Evolutionary conservation across 1,284 basidiomycete genomes (phyloP).

Genomic region (Rhodotorula mucilaginosa): DNA sequence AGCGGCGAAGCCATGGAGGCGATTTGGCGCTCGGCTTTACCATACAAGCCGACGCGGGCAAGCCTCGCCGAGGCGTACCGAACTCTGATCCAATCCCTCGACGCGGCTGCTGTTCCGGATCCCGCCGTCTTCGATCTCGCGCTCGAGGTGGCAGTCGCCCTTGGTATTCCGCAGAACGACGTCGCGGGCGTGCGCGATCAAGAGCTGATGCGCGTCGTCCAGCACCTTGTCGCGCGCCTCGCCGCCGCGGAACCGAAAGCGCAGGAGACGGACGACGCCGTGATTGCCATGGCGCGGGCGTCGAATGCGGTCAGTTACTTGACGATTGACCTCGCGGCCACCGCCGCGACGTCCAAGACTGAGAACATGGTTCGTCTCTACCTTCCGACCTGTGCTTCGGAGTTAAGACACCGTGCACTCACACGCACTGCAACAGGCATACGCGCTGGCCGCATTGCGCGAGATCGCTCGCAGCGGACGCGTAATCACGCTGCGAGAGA

Average conservation of each 20-base stretch:
- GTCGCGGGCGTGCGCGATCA: not conserved
- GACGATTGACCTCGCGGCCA: constrained; percentile 26
- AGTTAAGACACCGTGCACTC: no score
- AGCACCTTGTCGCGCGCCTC: constrained; percentile 22
- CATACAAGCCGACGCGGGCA: constrained; percentile 15
- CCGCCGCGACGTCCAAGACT: constrained; percentile 11
- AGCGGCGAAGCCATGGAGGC: constrained; percentile 51
- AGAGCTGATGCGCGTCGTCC: constrained; percentile 10
- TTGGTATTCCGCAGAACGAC: not conserved
- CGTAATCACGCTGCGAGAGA: constrained; percentile 19
- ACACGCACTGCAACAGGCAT: no score
- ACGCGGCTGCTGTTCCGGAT: not conserved
- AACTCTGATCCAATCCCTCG: constrained; percentile 1
- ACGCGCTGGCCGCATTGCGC: constrained; percentile 23
- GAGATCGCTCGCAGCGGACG: constrained; percentile 23
- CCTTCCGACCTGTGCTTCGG: not conserved
- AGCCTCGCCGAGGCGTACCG: constrained; percentile 24
- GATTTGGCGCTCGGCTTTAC: constrained; percentile 51
- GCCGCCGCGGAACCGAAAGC: not conserved
- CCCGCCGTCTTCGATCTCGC: not conserved
- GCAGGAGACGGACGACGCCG: constrained; percentile 8
- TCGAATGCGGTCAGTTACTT: constrained; percentile 27
- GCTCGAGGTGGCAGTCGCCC: not conserved
- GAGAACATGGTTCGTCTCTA: not conserved
- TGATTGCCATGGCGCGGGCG: constrained; percentile 11